Percentiles rank a stretch among this genome's conserved stretches.
Evolutionary conservation across 495 filamentous ascomycete genomes (phyloP).

Genomic region (Astrocystis sublimbata): DNA sequence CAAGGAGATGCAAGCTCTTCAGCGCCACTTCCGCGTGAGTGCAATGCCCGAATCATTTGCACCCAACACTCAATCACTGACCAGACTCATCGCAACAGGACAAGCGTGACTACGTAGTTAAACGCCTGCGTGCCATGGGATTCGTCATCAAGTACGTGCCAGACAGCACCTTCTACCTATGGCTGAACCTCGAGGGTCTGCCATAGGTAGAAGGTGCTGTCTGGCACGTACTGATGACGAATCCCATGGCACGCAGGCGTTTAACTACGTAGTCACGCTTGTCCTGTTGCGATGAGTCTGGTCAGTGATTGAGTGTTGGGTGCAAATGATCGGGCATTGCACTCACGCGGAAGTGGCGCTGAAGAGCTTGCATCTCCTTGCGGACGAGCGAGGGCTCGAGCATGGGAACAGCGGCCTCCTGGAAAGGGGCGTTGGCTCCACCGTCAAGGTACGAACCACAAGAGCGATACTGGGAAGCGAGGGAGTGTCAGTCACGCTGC

Average conservation of each 20-base stretch:
- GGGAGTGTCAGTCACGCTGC: not conserved
- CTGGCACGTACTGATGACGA: constrained; percentile 73
- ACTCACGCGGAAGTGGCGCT: constrained; percentile 71
- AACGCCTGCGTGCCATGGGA: constrained; percentile 75
- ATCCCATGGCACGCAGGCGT: constrained; percentile 79
- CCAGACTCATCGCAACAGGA: constrained; percentile 30
- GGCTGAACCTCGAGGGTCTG: constrained; percentile 60
- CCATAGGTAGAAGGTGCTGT: constrained; percentile 90
- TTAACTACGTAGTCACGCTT: constrained; percentile 88
- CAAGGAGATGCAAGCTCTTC: constrained; percentile 86
- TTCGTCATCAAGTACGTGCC: constrained; percentile 78
- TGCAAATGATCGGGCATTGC: not conserved
- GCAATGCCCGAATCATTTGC: not conserved
- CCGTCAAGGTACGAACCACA: constrained; percentile 96
- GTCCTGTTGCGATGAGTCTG: constrained; percentile 31
- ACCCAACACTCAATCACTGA: constrained; percentile 4
- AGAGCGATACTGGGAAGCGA: constrained; percentile 60
- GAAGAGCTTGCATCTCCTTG: constrained; percentile 86
- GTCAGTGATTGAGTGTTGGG: constrained; percentile 5
- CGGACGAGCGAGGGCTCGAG: constrained; percentile 78
- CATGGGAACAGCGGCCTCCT: constrained; percentile 90
- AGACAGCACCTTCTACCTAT: constrained; percentile 90
- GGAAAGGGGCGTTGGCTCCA: constrained; percentile 92
- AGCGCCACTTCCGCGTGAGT: constrained; percentile 71
- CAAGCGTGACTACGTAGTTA: constrained; percentile 88